Percentiles rank a stretch among this genome's conserved stretches.
Evolutionary conservation across 2,329 filamentous ascomycete genomes (phyloP).

Genomic region (Pseudogymnoascus sp.): DNA sequence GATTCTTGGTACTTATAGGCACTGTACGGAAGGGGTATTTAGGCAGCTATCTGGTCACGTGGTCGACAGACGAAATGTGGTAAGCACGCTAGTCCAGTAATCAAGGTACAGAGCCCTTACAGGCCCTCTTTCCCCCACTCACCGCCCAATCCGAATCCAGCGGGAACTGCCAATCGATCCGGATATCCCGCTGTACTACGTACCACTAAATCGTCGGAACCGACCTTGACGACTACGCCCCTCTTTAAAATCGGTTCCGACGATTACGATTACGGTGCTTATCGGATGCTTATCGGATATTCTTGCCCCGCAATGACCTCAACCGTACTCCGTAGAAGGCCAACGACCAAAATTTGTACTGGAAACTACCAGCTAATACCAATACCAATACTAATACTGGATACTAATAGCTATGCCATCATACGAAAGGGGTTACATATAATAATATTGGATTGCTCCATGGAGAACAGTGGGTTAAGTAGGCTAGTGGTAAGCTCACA

Average conservation of each 20-base stretch:
- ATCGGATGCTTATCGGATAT: neutral
- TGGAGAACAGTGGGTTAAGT: too few species aligned
- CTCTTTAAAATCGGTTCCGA: too few species aligned
- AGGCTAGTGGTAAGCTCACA: too few species aligned
- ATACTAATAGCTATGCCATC: neutral
- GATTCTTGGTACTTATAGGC: neutral
- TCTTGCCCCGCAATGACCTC: slow-evolving; percentile 1
- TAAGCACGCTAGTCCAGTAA: neutral
- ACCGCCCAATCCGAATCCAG: neutral
- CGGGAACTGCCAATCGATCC: neutral
- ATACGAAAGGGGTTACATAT: neutral
- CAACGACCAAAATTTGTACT: neutral
- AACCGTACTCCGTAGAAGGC: neutral
- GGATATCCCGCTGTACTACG: too few species aligned
- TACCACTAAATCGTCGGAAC: too few species aligned
- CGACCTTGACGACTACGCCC: neutral
- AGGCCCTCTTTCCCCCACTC: neutral
- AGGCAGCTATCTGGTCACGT: neutral
- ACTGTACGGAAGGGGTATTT: too few species aligned
- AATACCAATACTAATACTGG: neutral
- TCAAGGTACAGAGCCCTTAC: neutral
- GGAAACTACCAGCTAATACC: neutral
- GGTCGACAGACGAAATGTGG: neutral
- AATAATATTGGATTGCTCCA: neutral
- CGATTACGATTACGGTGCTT: neutral